Percentiles rank a stretch among this genome's conserved stretches.
These are phyloP conservation scores for Thamnidium elegans DNA, from an alignment of 192 early-diverging fungal genomes.

Conservation along the genomic window DNA sequence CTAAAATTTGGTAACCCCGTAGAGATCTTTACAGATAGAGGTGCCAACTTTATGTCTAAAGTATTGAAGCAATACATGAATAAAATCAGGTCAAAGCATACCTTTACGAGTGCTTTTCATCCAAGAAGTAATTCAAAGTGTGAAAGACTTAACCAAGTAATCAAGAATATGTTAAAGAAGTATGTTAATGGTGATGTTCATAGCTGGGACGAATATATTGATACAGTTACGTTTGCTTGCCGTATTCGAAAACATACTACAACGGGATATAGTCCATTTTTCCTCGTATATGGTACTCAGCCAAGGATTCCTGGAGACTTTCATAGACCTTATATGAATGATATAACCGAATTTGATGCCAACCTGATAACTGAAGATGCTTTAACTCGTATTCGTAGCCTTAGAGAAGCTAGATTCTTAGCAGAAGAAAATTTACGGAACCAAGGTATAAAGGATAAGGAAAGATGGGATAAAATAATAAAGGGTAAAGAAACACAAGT, in stretches of 20 bases:
- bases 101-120: conserved; percentile 20
- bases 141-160: conserved; percentile 15
- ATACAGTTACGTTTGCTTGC: conserved; percentile 9
- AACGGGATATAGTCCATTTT: conserved; percentile 5
- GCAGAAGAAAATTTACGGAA: background rate
- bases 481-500: background rate
- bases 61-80: conserved; percentile 8
- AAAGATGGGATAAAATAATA: conserved; percentile 10
- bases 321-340: background rate
- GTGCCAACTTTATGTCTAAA: conserved; percentile 24
- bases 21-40: conserved; percentile 11
- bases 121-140: conserved; percentile 23
- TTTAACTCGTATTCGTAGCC: background rate
- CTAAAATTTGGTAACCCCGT: conserved; percentile 15
- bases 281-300: conserved; percentile 6
- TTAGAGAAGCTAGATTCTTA: background rate
- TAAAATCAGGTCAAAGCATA: conserved; percentile 11
- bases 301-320: background rate
- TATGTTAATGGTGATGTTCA: background rate
- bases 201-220: conserved; percentile 19
- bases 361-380: background rate
- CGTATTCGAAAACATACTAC: conserved; percentile 7
- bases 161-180: conserved; percentile 14
- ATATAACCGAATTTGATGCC: background rate
- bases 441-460: conserved; percentile 2